These are phyloP conservation scores for Herpetomonas tarakana DNA, from an alignment of 208 protist genomes.

Conservation along the genomic window DNA sequence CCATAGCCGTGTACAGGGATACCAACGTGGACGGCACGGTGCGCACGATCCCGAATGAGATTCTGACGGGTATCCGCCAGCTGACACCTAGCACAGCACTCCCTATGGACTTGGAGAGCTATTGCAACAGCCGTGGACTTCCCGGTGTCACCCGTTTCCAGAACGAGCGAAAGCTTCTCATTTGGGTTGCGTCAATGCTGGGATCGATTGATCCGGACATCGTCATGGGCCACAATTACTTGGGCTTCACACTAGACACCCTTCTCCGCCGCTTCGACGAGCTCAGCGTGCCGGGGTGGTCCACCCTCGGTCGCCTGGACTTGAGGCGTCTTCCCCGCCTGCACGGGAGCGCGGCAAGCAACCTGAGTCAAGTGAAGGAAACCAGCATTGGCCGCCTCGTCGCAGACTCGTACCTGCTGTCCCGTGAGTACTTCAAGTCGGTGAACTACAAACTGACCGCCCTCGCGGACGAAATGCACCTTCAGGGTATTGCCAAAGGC, in stretches of 20 bases:
- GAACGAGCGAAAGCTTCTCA: constrained; percentile 82
- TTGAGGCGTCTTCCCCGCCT: constrained; percentile 78
- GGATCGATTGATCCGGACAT: constrained; percentile 93
- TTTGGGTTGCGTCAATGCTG: constrained; percentile 75
- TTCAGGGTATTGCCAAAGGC: constrained; percentile 63
- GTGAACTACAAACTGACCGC: constrained; percentile 86
- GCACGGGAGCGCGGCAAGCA: constrained; percentile 31
- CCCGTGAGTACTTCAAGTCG: constrained; percentile 92
- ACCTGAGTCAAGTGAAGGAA: constrained; percentile 68
- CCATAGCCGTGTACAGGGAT: constrained; percentile 73
- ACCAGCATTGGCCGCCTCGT: constrained; percentile 93
- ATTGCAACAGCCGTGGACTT: constrained; percentile 68
- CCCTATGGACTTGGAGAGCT: constrained; percentile 78
- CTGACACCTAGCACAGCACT: constrained; percentile 29
- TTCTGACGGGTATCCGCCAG: constrained; percentile 63
- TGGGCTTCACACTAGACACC: constrained; percentile 96
- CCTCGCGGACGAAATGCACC: constrained; percentile 69
- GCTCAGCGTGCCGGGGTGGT: constrained; percentile 89
- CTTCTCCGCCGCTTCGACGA: constrained; percentile 94
- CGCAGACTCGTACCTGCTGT: constrained; percentile 93
- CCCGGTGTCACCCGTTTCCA: constrained; percentile 43
- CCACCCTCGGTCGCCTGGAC: constrained; percentile 85
- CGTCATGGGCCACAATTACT: constrained; percentile 97
- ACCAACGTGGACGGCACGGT: constrained; percentile 72
- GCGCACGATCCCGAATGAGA: constrained; percentile 28